Evolutionary conservation across 2,329 filamentous ascomycete genomes (phyloP).

Genomic region (Incumbomyces delicatus): DNA sequence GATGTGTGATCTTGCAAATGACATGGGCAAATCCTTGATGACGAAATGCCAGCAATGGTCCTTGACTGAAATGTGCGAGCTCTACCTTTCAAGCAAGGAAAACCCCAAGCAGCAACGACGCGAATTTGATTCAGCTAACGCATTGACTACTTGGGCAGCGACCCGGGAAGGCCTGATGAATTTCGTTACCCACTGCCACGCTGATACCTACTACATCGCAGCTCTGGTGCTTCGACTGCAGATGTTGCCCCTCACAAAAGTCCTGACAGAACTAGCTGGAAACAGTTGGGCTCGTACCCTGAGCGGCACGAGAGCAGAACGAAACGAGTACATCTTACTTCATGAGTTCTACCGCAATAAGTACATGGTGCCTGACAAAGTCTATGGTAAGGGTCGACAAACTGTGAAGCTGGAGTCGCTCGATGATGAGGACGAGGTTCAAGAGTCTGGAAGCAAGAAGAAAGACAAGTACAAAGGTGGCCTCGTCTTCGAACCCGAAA

Average conservation of each 20-base stretch:
- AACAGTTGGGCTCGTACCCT: constrained; percentile 97
- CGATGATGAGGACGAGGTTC: constrained; percentile 55
- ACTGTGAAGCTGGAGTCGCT: constrained; percentile 61
- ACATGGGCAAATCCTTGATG: constrained; percentile 95
- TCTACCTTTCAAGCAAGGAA: constrained; percentile 63
- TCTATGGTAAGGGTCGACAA: constrained; percentile 64
- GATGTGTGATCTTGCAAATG: constrained; percentile 88
- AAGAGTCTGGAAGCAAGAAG: constrained; percentile 69
- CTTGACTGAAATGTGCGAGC: constrained; percentile 90
- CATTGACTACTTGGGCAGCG: constrained; percentile 75
- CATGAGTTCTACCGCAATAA: constrained; percentile 96
- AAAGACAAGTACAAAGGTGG: constrained; percentile 99
- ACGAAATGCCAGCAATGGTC: constrained; percentile 96
- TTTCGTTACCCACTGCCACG: constrained; percentile 86
- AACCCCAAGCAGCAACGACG: constrained; percentile 49
- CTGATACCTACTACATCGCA: constrained; percentile 91
- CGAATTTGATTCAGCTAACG: constrained; percentile 80
- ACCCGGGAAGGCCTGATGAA: constrained; percentile 81
- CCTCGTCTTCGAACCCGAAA: constrained; percentile 95
- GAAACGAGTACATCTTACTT: constrained; percentile 97
- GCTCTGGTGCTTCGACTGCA: constrained; percentile 82
- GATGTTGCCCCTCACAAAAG: constrained; percentile 86
- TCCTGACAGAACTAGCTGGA: constrained; percentile 89
- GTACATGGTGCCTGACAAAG: constrained; percentile 96
- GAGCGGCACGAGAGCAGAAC: constrained; percentile 89